Conservation (phyloP, 495 filamentous ascomycete genomes). For the Penicillium coffeae region DNA sequence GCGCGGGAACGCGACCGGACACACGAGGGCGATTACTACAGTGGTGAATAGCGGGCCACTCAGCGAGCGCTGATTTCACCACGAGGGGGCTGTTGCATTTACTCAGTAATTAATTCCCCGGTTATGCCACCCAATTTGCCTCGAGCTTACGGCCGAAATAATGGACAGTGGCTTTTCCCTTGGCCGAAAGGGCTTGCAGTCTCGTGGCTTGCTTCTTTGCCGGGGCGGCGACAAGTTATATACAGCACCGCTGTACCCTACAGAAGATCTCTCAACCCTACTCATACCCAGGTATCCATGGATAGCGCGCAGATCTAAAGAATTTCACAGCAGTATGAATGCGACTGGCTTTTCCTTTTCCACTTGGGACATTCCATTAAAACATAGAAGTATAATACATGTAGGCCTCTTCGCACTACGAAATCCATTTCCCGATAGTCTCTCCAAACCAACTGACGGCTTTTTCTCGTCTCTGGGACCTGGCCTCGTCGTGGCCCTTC, state of each 20-base stretch:
- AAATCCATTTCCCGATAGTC: conserved; percentile 45
- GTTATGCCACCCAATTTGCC: too few relatives aligned
- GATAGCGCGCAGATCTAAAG: too few relatives aligned
- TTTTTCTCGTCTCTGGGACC: conserved; percentile 54
- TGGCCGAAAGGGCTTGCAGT: too few relatives aligned
- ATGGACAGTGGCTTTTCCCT: too few relatives aligned
- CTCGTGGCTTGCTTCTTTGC: too few relatives aligned
- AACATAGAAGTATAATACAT: conserved; percentile 4
- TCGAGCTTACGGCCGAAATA: too few relatives aligned
- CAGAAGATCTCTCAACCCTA: too few relatives aligned
- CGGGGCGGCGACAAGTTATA: too few relatives aligned
- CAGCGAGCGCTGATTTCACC: conserved; percentile 3
- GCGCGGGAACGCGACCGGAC: conserved; percentile 29
- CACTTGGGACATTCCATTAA: neutral
- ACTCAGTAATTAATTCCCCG: too few relatives aligned
- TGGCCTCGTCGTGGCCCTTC: conserved; percentile 53
- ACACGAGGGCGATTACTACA: conserved; percentile 2
- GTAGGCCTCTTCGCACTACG: conserved; percentile 10
- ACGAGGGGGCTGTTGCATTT: neutral
- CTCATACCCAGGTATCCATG: too few relatives aligned
- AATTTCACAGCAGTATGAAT: too few relatives aligned
- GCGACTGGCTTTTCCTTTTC: neutral
- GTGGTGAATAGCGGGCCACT: conserved; percentile 14
- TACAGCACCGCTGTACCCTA: too few relatives aligned
- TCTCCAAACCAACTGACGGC: conserved; percentile 54